A percentile compares a stretch with the other conserved stretches of the same genome.
Evolutionary conservation across 2,329 filamentous ascomycete genomes (phyloP).

Genomic region (Orbilia blumenaviensis): DNA sequence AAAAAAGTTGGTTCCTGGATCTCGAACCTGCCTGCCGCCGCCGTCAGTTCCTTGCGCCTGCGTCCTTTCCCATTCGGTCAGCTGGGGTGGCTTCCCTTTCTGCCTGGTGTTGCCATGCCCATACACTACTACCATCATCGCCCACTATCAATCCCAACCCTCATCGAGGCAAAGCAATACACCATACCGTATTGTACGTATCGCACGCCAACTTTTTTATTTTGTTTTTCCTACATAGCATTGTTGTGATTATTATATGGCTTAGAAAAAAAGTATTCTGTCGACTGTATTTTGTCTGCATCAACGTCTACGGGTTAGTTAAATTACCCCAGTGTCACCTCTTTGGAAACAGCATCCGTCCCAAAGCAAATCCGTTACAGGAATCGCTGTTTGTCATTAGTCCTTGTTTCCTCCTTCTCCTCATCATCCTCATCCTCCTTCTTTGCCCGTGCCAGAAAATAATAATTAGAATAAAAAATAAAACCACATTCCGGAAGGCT

Average conservation of each 20-base stretch:
- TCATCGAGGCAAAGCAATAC: conserved; percentile 6
- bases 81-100: conserved; percentile 23
- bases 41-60: conserved; percentile 7
- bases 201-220: too few species aligned
- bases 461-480: too few species aligned
- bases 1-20: conserved; percentile 24
- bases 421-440: too few species aligned
- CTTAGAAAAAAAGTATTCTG: too few species aligned
- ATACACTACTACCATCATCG: conserved; percentile 18
- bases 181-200: not conserved
- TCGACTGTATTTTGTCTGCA: too few species aligned
- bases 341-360: conserved; percentile 16
- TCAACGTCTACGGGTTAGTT: conserved; percentile 5
- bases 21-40: conserved; percentile 10
- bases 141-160: not conserved
- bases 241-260: too few species aligned
- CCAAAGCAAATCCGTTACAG: conserved; percentile 8
- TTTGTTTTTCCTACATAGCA: too few species aligned
- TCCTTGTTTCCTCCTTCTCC: not conserved
- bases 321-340: conserved; percentile 12
- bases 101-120: conserved; percentile 17
- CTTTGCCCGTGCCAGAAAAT: conserved; percentile 22
- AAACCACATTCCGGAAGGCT: conserved; percentile 20
- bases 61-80: conserved; percentile 34
- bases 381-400: conserved; percentile 14